Evolutionary conservation across 1,139 yeast species (phyloP), one percentile per base, ranked within the genome.

Genomic region (Pichia cactophila): DNA sequence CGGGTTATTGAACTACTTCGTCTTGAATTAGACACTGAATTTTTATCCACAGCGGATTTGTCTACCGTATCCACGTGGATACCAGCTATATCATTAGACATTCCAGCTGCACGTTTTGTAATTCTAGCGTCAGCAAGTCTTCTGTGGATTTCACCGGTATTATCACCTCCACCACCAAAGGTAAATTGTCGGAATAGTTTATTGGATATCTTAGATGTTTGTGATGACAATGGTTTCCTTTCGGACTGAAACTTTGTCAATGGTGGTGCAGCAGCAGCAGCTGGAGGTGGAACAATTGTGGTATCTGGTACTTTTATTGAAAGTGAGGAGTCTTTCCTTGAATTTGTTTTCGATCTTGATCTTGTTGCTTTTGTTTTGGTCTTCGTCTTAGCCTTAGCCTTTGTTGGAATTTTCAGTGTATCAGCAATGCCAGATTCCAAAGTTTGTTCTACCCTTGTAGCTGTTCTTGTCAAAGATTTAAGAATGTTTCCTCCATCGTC

Each of bases 41-140:
- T 31, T 14, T 31, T 31, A 5, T 31, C 35, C 35, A 31, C 35
- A 51, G 57, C 12, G 26, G 20, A 20, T 31, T 31, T 23, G 44
- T 54, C 57, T 4, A 54, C 44, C 2, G 57, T 51, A 29, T 44
- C 41, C n/a, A 35, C 50, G 38, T 62, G 65, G 40, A 71, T 67
- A 4, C 77, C 78, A 3, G 77, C 77, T 33, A 72, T 68, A 45
- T 67, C 68, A 51, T 73, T 69, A 0, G 77, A 62, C 43, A 72
- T 69, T 11, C 60, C 57, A 1, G 73, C 74, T 2, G 77, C 75
- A 35, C 61, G 64, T 12, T 56, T 54, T 1, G 75, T 68, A 46
- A 73, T 67, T 36, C 68, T 69, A 5, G 71, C 72, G 23, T 61
- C 62, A 8, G 62, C 55, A 33, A 70, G 51, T 17, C 67, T 58